Percentiles rank a stretch among this genome's conserved stretches.
These are phyloP conservation scores for Porodaedalea pini DNA, from an alignment of 1,284 basidiomycete species.

Conservation along the genomic window DNA sequence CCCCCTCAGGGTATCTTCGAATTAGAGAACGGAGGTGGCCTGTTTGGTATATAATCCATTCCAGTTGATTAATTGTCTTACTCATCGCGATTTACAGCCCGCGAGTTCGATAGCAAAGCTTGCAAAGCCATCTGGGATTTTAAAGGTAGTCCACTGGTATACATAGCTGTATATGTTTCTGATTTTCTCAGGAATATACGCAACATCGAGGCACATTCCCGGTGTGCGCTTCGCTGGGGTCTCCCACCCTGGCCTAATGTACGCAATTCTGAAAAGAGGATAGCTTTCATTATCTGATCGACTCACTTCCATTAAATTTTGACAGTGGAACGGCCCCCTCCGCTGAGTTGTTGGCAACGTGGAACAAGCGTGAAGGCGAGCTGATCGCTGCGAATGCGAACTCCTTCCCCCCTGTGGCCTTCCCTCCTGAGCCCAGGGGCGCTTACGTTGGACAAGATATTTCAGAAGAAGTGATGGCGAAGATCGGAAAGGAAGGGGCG, in stretches of 20 bases:
- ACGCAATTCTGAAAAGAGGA: not conserved
- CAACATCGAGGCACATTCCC: conserved; percentile 71
- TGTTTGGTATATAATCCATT: conserved; percentile 49
- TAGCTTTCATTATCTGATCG: not conserved
- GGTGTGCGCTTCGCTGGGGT: conserved; percentile 78
- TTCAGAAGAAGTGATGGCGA: conserved; percentile 43
- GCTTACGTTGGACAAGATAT: conserved; percentile 71
- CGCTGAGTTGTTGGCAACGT: conserved; percentile 63
- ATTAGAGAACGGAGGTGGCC: conserved; percentile 69
- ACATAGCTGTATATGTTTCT: conserved; percentile 15
- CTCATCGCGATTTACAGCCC: conserved; percentile 36
- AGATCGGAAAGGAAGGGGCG: conserved; percentile 66
- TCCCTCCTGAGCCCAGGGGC: conserved; percentile 56
- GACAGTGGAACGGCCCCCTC: conserved; percentile 66
- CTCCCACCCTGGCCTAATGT: conserved; percentile 70
- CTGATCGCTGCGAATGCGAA: conserved; percentile 57
- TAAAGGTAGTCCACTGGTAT: conserved; percentile 39
- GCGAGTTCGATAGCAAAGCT: conserved; percentile 66
- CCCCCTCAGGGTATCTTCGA: conserved; percentile 63
- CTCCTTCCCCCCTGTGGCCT: conserved; percentile 64
- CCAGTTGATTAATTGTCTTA: not conserved
- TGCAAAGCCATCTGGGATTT: conserved; percentile 82
- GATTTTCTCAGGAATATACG: conserved; percentile 49
- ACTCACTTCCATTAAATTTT: not conserved
- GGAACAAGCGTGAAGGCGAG: conserved; percentile 69